phyloP scores from a whole-genome alignment of 257 asterid genomes.

The Forsythia viridissima region DNA sequence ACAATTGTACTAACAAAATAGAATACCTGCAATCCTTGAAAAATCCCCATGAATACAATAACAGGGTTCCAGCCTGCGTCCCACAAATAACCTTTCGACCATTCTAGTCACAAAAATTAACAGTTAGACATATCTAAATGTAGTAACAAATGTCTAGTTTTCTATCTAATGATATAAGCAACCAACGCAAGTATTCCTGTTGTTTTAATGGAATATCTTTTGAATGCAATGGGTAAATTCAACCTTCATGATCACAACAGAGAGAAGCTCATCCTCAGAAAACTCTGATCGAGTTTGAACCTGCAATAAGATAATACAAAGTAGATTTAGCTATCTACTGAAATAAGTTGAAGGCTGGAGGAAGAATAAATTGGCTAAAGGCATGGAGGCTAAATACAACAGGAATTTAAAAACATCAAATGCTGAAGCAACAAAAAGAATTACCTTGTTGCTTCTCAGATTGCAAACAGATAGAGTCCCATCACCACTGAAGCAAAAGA shows the following conservation, averaged over 20 bases:
- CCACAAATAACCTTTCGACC: conserved; percentile 89
- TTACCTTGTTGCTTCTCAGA: conserved; percentile 86
- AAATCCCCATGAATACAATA: conserved; percentile 96
- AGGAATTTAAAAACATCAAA: conserved; percentile 10
- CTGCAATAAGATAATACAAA: conserved; percentile 37
- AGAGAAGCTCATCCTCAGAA: conserved; percentile 94
- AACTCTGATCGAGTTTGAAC: conserved; percentile 88
- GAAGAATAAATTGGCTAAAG: background rate
- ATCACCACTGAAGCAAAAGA: conserved; percentile 70
- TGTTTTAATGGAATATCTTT: background rate
- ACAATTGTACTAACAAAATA: background rate
- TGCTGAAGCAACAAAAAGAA: conserved; percentile 20
- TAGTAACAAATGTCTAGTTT: background rate
- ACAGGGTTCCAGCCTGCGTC: conserved; percentile 68
- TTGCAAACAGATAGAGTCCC: conserved; percentile 93
- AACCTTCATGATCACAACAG: conserved; percentile 93
- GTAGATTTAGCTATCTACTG: conserved; percentile 4
- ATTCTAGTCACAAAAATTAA: conserved; percentile 48
- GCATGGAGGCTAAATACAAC: background rate
- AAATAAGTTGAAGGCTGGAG: background rate
- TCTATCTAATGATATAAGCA: background rate
- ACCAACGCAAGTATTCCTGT: conserved; percentile 11
- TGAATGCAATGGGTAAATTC: conserved; percentile 21
- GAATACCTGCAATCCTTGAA: conserved; percentile 93
- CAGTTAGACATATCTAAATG: conserved; percentile 13